A percentile compares a stretch with the other conserved stretches of the same genome.
Evolutionary conservation across 768 basidiomycete species (phyloP).

Genomic region (Serendipita vermifera): DNA sequence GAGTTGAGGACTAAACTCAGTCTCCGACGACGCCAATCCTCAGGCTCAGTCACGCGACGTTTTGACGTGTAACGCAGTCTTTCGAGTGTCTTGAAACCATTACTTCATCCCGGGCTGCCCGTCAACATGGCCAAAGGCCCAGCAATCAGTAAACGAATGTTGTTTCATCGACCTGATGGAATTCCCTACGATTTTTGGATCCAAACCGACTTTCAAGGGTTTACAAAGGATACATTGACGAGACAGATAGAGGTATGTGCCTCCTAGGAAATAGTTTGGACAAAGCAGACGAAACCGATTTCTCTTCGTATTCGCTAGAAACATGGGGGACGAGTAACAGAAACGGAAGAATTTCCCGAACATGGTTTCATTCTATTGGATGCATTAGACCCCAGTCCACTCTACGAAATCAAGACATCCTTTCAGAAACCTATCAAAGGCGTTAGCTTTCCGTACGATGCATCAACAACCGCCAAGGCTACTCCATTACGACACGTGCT

Average conservation of each 20-base stretch:
- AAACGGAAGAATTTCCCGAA: not conserved
- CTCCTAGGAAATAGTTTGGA: too few species aligned
- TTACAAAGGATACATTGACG: not conserved
- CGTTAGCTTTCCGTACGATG: not conserved
- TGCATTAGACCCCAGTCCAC: not conserved
- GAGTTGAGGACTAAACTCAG: too few species aligned
- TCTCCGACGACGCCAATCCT: too few species aligned
- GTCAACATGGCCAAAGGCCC: too few species aligned
- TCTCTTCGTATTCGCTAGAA: not conserved
- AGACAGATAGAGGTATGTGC: not conserved
- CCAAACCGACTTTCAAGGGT: not conserved
- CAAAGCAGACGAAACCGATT: not conserved
- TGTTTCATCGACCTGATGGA: conserved; percentile 1
- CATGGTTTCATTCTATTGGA: not conserved
- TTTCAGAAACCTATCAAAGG: conserved; percentile 1
- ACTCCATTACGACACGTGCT: conserved; percentile 2
- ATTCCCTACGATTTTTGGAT: conserved; percentile 1
- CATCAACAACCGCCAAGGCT: not conserved
- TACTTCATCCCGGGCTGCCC: too few species aligned
- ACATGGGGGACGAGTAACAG: not conserved
- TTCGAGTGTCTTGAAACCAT: too few species aligned
- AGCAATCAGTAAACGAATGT: not conserved
- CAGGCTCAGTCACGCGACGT: too few species aligned
- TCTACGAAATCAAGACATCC: not conserved
- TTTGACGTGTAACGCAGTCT: too few species aligned